Percentiles rank a stretch among this genome's conserved stretches.
Conservation (phyloP, 306 rosid genomes). For the Chamaecrista fasciculata region DNA sequence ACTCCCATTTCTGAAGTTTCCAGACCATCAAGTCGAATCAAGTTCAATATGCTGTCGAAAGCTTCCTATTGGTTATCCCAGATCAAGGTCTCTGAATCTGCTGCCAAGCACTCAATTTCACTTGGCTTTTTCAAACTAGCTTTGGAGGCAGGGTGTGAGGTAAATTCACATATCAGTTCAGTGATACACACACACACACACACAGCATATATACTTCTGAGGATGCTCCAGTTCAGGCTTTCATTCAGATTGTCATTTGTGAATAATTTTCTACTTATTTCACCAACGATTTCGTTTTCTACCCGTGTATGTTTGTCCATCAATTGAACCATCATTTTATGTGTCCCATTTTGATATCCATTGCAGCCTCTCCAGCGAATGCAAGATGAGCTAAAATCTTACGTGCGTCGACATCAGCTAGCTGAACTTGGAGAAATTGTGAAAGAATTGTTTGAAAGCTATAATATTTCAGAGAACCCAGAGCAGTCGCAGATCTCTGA, state of each 20-base stretch:
- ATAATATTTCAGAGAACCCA: slow-evolving; percentile 36
- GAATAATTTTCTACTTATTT: neutral
- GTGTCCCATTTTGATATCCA: neutral
- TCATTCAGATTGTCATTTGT: neutral
- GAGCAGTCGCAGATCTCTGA: slow-evolving; percentile 68
- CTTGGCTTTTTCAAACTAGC: slow-evolving; percentile 89
- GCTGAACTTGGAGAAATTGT: slow-evolving; percentile 48
- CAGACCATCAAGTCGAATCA: slow-evolving; percentile 47
- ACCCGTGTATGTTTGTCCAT: neutral
- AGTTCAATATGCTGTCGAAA: slow-evolving; percentile 58
- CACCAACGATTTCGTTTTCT: neutral
- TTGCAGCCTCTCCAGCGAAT: slow-evolving; percentile 64
- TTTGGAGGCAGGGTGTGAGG: slow-evolving; percentile 85
- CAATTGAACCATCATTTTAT: slow-evolving; percentile 10
- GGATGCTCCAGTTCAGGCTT: neutral
- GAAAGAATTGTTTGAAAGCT: slow-evolving; percentile 58
- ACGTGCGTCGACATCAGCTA: slow-evolving; percentile 50
- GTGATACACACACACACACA: neutral
- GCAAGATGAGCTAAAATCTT: slow-evolving; percentile 64
- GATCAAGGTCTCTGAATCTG: slow-evolving; percentile 83
- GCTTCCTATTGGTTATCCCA: slow-evolving; percentile 84
- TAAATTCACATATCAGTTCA: slow-evolving; percentile 19
- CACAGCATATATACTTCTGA: neutral
- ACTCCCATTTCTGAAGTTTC: slow-evolving; percentile 68
- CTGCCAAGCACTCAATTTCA: slow-evolving; percentile 68